Base-by-base conservation (phyloP, 768 basidiomycete species). In the Boletus pseudo-olivaceus region DNA sequence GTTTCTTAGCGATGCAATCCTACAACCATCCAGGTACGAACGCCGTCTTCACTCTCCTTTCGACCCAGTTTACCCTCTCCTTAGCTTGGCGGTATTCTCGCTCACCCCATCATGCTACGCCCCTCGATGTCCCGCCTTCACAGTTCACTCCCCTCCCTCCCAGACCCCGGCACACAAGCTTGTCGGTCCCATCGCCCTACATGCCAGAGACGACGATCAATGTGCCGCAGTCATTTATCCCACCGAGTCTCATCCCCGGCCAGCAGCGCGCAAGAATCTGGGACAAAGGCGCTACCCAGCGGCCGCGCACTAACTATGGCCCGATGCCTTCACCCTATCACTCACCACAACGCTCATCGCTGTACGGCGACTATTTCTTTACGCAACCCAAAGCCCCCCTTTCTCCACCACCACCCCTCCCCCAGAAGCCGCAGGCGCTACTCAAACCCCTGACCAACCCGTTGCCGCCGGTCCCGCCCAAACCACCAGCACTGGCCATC, bases 401-500 rank as follows among this genome's bases (percentile, higher is more conserved):
- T 32, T 55, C 62, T 9, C 57, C 68, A 0, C 67, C 70, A 19
- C 70, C 72, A 17, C 68, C 69, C 20, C 45, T 70, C 3, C 68
- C 70, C 14, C 66, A 69, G 34, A 71, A 71, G 43, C 69, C 67
- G 2, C 66, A 53, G 14, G 59, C 51, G 6, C 51, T 69, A 0
- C 41, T 67, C 35, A 55, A 63, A 65, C 58, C 65, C n/a, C 72
- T 67, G n/a, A 70, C 75, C 32, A 59, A 56, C 66, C 44, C 63
- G 0, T 66, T 69, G 4, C 78, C 79, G 10, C 73, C 74, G 8
- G 45, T 76, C 34, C 77, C 77, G 7, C 72, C 77, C 3, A 77
- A 76, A 58, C 76, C 78, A 2, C 49, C 53, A 23, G 45, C 62
- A 17, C 41, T 56, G 30, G 41, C 55, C 45, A 44, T 57, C 41